phyloP scores from a whole-genome alignment of 306 rosid genomes.

The Prunus mume region DNA sequence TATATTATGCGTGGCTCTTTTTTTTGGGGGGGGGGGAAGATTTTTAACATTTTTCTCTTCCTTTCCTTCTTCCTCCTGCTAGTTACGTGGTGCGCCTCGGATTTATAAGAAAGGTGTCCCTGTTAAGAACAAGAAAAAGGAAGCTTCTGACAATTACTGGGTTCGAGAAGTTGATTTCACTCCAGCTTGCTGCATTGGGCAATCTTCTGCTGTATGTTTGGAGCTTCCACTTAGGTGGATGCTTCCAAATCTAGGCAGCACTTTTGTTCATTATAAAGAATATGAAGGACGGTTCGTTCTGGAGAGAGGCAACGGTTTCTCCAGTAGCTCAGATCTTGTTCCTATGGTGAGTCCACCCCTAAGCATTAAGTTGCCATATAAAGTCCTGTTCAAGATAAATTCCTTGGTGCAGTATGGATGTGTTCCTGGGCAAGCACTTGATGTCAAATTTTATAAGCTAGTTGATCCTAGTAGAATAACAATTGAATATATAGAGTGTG shows the following conservation, averaged over 20 bases:
- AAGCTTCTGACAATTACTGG: conserved; percentile 12
- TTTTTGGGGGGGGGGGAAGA: neutral
- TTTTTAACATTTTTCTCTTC: neutral
- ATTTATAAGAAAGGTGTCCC: conserved; percentile 8
- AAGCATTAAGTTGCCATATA: conserved; percentile 28
- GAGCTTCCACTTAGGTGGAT: conserved; percentile 2
- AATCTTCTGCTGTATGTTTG: conserved; percentile 30
- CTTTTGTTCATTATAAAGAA: conserved; percentile 26
- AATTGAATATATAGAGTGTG: conserved; percentile 29
- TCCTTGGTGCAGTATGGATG: conserved; percentile 43
- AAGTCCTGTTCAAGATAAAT: conserved; percentile 42
- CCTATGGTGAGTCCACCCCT: conserved; percentile 36
- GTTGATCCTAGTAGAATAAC: conserved; percentile 30
- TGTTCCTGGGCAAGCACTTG: conserved; percentile 38
- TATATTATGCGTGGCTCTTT: neutral
- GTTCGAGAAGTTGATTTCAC: conserved; percentile 39
- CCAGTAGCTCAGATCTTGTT: conserved; percentile 21
- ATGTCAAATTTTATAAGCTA: conserved; percentile 24
- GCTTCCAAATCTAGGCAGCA: conserved; percentile 20
- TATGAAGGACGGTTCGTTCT: conserved; percentile 6
- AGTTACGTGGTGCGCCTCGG: conserved; percentile 24
- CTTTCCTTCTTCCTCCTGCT: neutral
- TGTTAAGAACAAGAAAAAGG: too few species aligned
- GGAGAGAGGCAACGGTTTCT: conserved; percentile 1
- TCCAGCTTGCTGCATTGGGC: conserved; percentile 26